Base-by-base conservation (phyloP, 202 grass and related monocot species). In the Zoysia matrella region DNA sequence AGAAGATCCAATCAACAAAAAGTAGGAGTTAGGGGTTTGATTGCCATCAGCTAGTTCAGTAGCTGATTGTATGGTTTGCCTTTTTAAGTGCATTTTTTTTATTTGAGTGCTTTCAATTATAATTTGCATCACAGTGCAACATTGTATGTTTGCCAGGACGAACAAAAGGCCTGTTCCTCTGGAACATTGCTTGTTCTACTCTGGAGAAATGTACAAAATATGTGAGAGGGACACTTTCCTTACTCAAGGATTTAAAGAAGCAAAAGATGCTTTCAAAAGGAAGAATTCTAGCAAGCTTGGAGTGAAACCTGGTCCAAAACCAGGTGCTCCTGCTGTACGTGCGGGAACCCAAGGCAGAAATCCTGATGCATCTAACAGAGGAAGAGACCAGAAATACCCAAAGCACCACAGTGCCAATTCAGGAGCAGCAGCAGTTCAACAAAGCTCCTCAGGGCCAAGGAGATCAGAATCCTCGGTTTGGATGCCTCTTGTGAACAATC, bases 151-250 rank as follows among this genome's bases (percentile, higher is more conserved):
- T 52, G 73, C 46, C 91, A 97, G 94, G 88, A 98, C 92, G 41
- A 91, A 70, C 74, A 95, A 91, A 86, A 88, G 95, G 83, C 95
- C 95, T 67, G 90, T 98, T 82, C 95, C 95, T 3, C 88, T 95
- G 77, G 95, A 98, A 73, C 95, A 98, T 72, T 98, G 95, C 65
- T 88, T 98, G 77, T 98, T 98, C 90, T 98, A 95, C 72, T 88
- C 90, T 74, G 95, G 90, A 78, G 92, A 93, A 65, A 18, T 90
- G 73, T 94, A 86, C 84, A 89, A 91, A 82, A 82, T 98, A 88
- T 98, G 95, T 67, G 86, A 98, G 82, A 91, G 80, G 42, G 95
- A 95, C 60, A 54, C 42, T 15, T 98, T 98, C 86, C 80, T 98
- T 84, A 79, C 88, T 62, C 92, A 91, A 89, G 95, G 95, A 72